Evolutionary conservation across 441 rosid species (phyloP).

Genomic region (Adansonia madagascariensis): DNA sequence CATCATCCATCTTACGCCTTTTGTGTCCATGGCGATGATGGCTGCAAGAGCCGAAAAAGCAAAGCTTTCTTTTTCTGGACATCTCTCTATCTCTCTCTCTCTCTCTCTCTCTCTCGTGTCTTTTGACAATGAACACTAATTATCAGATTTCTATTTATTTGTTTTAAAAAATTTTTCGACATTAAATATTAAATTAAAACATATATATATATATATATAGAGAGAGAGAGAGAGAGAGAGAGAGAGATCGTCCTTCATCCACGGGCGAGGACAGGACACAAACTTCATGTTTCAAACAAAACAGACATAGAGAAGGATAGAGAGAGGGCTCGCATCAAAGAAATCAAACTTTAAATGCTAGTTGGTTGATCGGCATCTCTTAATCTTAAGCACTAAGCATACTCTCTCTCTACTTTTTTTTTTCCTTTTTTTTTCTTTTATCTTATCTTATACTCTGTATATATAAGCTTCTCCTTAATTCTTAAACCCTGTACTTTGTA

Average conservation of each 20-base stretch:
- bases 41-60: too few species aligned
- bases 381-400: conserved; percentile 43
- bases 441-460: neutral
- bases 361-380: conserved; percentile 42
- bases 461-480: conserved; percentile 26
- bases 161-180: neutral
- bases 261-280: conserved; percentile 7
- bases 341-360: conserved; percentile 66
- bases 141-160: neutral
- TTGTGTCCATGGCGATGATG: too few species aligned
- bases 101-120: too few species aligned
- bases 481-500: conserved; percentile 34
- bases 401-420: conserved; percentile 15
- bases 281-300: conserved; percentile 33
- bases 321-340: conserved; percentile 22
- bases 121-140: neutral
- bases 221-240: neutral
- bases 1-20: neutral
- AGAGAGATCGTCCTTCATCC: conserved; percentile 13
- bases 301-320: conserved; percentile 15
- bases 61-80: too few species aligned
- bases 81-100: too few species aligned
- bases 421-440: neutral
- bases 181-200: neutral
- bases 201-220: neutral